Base-by-base conservation (phyloP, 2,329 filamentous ascomycete genomes). In the Clonostachys chloroleuca region DNA sequence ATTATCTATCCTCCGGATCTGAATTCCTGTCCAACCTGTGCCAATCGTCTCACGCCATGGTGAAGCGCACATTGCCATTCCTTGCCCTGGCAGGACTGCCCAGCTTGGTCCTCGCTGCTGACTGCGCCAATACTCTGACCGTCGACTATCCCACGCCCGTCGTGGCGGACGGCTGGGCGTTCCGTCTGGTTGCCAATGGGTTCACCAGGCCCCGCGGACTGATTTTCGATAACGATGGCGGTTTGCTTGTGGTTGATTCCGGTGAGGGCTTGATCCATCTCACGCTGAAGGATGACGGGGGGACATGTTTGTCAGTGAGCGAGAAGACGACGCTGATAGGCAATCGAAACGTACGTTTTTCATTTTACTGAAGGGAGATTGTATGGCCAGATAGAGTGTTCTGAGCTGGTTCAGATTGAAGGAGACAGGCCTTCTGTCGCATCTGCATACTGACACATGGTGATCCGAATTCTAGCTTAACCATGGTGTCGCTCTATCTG, bases 401-500 rank as follows among this genome's bases (percentile, higher is more conserved):
- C 9, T 4, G 24, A 30, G 24, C 24, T 6, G 24, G 7, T 24
- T 24, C 7, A 24, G 7, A 9, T 24, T 24, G 24, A 24, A 9
- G 24, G 24, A 24, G 24, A 24, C 24, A 24, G 24, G 24, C 24
- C 24, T 24, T 30, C 9, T 2, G 33, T n/a, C 10, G 34, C 16
- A 20, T 5, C 14, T 43, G 45, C 18, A 1, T 30, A 30, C 24
- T 30, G 24, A 30, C 16, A 17, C 8, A 42, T 20, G 4, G 13
- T 17, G 5, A 9, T 20, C 12, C 4, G 37, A n/a, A 12, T 52
- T 43, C 53, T 46, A 80, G 73, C 65, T 82, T n/a, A 81, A 78
- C 54, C 80, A 83, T 53, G 77, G 77, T 36, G 67, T 83, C 45
- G 72, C 78, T 30, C 56, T 83, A 17, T 78, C 75, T 1, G 57